Percentiles rank a stretch among this genome's conserved stretches.
phyloP scores from a whole-genome alignment of 2,329 filamentous ascomycete species.

The Trichoderma semiorbis region DNA sequence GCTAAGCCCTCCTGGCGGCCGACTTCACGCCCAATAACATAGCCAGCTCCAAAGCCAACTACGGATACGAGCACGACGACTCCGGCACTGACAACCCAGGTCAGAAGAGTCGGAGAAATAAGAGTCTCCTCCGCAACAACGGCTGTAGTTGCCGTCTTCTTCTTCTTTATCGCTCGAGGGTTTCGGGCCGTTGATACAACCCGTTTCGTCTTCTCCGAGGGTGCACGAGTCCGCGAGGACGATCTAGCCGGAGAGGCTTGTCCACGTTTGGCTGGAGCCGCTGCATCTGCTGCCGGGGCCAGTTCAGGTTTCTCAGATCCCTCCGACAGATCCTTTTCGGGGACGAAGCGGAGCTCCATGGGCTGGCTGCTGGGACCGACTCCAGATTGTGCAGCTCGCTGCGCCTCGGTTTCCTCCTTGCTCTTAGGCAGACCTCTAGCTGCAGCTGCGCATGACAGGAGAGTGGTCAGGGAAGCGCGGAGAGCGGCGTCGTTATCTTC shows the following conservation, averaged over 20 bases:
- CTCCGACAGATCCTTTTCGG: slow-evolving; percentile 57
- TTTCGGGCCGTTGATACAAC: slow-evolving; percentile 40
- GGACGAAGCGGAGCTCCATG: slow-evolving; percentile 57
- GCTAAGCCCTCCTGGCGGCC: slow-evolving; percentile 57
- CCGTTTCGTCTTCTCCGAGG: slow-evolving; percentile 49
- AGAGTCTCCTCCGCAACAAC: slow-evolving; percentile 36
- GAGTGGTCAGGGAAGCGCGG: slow-evolving; percentile 86
- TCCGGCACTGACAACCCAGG: slow-evolving; percentile 64
- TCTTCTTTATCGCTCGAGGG: slow-evolving; percentile 55
- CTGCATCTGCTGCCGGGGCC: not conserved
- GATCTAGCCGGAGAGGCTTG: slow-evolving; percentile 32
- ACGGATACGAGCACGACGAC: slow-evolving; percentile 66
- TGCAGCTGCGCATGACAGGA: slow-evolving; percentile 91
- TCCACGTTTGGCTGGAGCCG: slow-evolving; percentile 26
- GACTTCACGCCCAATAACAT: slow-evolving; percentile 64
- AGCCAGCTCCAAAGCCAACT: slow-evolving; percentile 66
- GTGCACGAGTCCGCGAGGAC: slow-evolving; percentile 25
- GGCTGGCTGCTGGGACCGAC: slow-evolving; percentile 49
- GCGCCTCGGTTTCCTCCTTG: slow-evolving; percentile 43
- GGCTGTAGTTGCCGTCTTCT: slow-evolving; percentile 42
- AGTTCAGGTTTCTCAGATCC: slow-evolving; percentile 26
- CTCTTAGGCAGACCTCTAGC: slow-evolving; percentile 76
- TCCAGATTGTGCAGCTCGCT: slow-evolving; percentile 33
- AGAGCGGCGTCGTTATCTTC: slow-evolving; percentile 91
- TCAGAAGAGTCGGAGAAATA: slow-evolving; percentile 58